Base-by-base conservation (phyloP, 2,329 filamentous ascomycete genomes). In the Cladosporium phlei region DNA sequence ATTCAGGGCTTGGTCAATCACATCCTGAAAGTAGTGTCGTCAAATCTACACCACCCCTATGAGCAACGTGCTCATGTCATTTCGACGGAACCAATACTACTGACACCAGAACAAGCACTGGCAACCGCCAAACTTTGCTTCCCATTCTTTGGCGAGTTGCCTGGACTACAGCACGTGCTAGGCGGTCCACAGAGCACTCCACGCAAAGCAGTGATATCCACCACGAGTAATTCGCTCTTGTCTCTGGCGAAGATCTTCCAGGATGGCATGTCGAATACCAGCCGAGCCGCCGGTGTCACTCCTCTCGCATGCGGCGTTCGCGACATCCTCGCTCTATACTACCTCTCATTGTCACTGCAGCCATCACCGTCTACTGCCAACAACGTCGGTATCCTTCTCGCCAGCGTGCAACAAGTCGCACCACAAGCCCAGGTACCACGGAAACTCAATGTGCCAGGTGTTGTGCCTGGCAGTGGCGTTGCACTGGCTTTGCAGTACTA, bases 191-290 rank as follows among this genome's bases (percentile, higher is more conserved):
- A 88, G 34, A 84, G 83, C 9, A 73, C 83, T 33, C 79, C 87
- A 12, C 82, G 82, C 55, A 86, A 83, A 60, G 86, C 88, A 5
- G 90, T 89, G 2, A 77, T 95, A 19, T 89, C 90, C 10, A 97
- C 90, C 1, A 96, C 90, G 0, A 97, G 93, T 66, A 98, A 98
- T 63, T 94, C 91, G 0, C 73, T 98, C 14, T 75, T 98, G 2
- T 98, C 93, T 0, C 72, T 98, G 30, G 93, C 93, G 17, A 98
- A 98, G 67, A 98, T 98, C 27, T 95, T 95, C 54, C 93, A 98
- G 66, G 93, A 98, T 69, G 83, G 87, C 22, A 91, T 96, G 80
- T 88, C 91, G 2, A 88, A 80, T 48, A 82, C 82, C 14, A 80
- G 82, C 47, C 61, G 60, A 21, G 54, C 58, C 11, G 52, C 47